Conservation (phyloP, 176 grass and related monocot species). For the Stipa capillata region DNA sequence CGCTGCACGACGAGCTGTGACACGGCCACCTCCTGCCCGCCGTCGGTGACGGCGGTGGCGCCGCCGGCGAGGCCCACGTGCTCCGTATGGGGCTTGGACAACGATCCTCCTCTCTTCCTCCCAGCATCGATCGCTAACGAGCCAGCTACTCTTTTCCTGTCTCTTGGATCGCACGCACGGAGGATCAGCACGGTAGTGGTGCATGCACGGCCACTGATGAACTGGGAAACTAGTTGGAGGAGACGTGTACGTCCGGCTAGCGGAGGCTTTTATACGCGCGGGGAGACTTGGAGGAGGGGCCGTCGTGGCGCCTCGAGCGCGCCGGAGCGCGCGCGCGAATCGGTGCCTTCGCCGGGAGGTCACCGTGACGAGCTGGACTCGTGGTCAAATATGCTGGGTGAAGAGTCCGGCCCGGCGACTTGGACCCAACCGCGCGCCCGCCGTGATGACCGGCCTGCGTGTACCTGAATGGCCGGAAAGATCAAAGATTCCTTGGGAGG, state of each 20-base stretch:
- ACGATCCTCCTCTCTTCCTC: slow-evolving; percentile 1
- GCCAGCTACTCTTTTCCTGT: no score
- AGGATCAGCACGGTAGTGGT: not conserved
- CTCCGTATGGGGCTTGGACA: not conserved
- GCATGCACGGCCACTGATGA: not conserved
- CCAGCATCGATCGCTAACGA: slow-evolving; percentile 9
- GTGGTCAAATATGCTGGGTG: not conserved
- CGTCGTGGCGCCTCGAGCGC: no score
- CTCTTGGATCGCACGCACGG: not conserved
- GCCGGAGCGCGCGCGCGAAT: no score
- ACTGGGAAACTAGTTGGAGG: not conserved
- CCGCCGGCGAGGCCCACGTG: not conserved
- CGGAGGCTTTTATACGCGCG: not conserved
- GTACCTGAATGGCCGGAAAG: not conserved
- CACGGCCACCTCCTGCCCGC: slow-evolving; percentile 15
- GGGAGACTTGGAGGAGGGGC: slow-evolving; percentile 6
- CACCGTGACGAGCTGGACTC: not conserved
- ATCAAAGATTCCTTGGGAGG: slow-evolving; percentile 3
- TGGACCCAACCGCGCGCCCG: not conserved
- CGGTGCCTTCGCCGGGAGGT: slow-evolving; percentile 9
- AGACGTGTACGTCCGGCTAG: not conserved
- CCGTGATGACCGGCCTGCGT: not conserved
- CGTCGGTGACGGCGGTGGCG: not conserved
- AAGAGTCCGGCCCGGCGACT: not conserved
- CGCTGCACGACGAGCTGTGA: slow-evolving; percentile 39